These are phyloP conservation scores for Leccinum broughii DNA, from an alignment of 768 basidiomycete genomes.

Conservation along the genomic window DNA sequence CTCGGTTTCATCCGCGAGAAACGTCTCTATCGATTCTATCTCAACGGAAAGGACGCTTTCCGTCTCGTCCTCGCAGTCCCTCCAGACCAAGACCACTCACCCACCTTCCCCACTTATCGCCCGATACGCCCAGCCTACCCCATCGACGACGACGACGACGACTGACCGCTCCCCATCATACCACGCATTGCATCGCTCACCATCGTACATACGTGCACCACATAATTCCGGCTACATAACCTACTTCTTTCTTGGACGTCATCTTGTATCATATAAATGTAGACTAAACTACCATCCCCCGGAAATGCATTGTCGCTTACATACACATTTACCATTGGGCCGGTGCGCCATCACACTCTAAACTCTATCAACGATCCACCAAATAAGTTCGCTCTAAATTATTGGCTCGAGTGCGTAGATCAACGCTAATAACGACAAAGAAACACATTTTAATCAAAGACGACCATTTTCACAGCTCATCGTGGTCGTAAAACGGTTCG, in stretches of 20 bases:
- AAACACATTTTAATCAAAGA: constrained; percentile 5
- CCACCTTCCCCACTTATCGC: constrained; percentile 8
- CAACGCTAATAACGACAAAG: constrained; percentile 11
- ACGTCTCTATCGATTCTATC: constrained; percentile 90
- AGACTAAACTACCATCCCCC: constrained; percentile 5
- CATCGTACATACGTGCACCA: constrained; percentile 12
- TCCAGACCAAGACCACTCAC: constrained; percentile 29
- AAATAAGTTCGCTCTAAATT: constrained; percentile 19
- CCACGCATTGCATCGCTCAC: constrained; percentile 9
- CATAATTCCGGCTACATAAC: constrained; percentile 13
- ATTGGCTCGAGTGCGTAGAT: constrained; percentile 4
- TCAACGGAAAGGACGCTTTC: constrained; percentile 97
- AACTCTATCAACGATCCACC: background rate
- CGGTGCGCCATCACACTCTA: background rate
- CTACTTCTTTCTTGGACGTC: background rate
- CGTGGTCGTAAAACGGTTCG: constrained; percentile 47
- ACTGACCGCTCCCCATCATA: constrained; percentile 15
- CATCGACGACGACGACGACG: constrained; percentile 30
- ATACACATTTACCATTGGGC: background rate
- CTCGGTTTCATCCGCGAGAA: constrained; percentile 97
- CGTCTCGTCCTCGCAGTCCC: constrained; percentile 70
- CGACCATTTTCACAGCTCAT: constrained; percentile 45
- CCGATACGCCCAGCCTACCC: constrained; percentile 24
- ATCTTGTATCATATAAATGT: constrained; percentile 13
- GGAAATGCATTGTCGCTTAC: background rate